Evolutionary conservation across 495 filamentous ascomycete genomes (phyloP).

Genomic region (Aspergillus haitiensis): DNA sequence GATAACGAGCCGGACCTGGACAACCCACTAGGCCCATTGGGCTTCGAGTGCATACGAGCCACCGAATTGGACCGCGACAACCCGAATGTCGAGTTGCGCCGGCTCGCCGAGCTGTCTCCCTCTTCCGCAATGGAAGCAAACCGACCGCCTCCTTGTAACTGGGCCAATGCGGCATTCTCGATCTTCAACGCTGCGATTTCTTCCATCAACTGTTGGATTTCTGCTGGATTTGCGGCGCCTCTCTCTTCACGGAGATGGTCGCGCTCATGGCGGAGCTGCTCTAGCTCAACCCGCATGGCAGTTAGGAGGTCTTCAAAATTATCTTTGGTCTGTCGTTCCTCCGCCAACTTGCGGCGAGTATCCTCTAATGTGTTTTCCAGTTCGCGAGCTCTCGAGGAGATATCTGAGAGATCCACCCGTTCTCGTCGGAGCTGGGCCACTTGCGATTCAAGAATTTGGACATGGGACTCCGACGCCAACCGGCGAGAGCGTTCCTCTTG

Average conservation of each 20-base stretch:
- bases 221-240: slow-evolving; percentile 73
- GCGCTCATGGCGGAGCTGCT: slow-evolving; percentile 79
- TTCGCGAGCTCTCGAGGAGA: slow-evolving; percentile 56
- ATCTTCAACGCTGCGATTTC: slow-evolving; percentile 65
- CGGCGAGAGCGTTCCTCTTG: slow-evolving; percentile 79
- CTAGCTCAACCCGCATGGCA: slow-evolving; percentile 78
- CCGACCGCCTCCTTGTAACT: slow-evolving; percentile 45
- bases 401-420: slow-evolving; percentile 41
- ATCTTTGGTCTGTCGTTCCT: slow-evolving; percentile 85
- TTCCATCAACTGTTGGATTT: slow-evolving; percentile 65
- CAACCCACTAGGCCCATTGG: slow-evolving; percentile 34
- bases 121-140: slow-evolving; percentile 69
- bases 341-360: slow-evolving; percentile 72
- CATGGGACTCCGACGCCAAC: slow-evolving; percentile 74
- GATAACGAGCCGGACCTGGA: slow-evolving; percentile 49
- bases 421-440: slow-evolving; percentile 60
- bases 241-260: slow-evolving; percentile 85
- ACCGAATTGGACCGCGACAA: slow-evolving; percentile 64
- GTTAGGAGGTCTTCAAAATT: slow-evolving; percentile 90
- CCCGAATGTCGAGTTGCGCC: slow-evolving; percentile 41
- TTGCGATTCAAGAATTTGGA: slow-evolving; percentile 74
- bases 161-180: slow-evolving; percentile 53
- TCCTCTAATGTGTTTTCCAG: slow-evolving; percentile 80
- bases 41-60: slow-evolving; percentile 45
- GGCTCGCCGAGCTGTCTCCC: slow-evolving; percentile 32